Evolutionary conservation across 306 rosid species (phyloP).

Genomic region (Hippophae tibetana): DNA sequence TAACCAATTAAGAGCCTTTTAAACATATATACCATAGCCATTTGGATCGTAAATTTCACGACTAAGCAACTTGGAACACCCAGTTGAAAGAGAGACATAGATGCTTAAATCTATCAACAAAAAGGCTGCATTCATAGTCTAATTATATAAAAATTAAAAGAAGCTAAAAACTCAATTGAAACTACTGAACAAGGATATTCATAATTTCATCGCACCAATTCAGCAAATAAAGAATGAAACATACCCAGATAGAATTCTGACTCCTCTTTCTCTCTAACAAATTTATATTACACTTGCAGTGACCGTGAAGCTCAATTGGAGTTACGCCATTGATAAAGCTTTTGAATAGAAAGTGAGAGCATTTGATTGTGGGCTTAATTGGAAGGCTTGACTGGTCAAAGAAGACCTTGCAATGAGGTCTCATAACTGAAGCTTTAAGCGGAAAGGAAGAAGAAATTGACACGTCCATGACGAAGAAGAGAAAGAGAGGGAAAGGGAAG

Average conservation of each 20-base stretch:
- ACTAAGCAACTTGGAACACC: too few relatives aligned
- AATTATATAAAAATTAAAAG: too few relatives aligned
- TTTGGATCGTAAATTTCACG: too few relatives aligned
- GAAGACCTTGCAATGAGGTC: slow-evolving; percentile 22
- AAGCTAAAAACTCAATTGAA: background rate
- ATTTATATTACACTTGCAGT: slow-evolving; percentile 12
- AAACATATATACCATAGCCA: too few relatives aligned
- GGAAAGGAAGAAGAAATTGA: slow-evolving; percentile 30
- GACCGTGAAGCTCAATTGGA: slow-evolving; percentile 23
- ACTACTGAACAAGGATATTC: background rate
- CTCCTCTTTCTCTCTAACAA: slow-evolving; percentile 15
- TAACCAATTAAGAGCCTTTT: too few relatives aligned
- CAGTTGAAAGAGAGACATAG: too few relatives aligned
- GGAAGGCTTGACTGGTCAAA: slow-evolving; percentile 15
- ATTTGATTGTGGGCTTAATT: slow-evolving; percentile 3
- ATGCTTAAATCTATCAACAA: too few relatives aligned
- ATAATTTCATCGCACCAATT: background rate
- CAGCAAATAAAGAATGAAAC: slow-evolving; percentile 12
- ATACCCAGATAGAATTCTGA: slow-evolving; percentile 46
- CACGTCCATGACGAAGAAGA: slow-evolving; percentile 46
- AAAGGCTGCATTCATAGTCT: too few relatives aligned
- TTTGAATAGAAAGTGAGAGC: slow-evolving; percentile 21
- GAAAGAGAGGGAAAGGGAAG: background rate
- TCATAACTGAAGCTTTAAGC: slow-evolving; percentile 24
- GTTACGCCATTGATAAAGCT: slow-evolving; percentile 14